A percentile compares a stretch with the other conserved stretches of the same genome.
Evolutionary conservation across 805 yeast species (phyloP).

Genomic region (Barnettozyma wickerhamii): DNA sequence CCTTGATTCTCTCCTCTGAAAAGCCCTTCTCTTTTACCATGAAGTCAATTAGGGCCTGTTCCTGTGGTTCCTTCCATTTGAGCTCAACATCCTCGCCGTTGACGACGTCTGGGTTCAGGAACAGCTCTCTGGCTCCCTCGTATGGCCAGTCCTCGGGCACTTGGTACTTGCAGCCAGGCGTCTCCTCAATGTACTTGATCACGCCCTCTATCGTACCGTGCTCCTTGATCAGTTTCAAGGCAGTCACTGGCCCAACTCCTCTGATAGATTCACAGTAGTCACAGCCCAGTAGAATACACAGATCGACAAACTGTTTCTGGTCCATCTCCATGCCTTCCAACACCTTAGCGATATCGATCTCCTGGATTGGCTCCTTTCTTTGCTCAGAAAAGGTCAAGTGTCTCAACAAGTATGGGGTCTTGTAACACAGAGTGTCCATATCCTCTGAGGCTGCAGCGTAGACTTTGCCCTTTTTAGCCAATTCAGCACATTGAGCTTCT

Average conservation of each 20-base stretch:
- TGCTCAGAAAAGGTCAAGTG: conserved; percentile 94
- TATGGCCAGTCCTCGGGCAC: conserved; percentile 96
- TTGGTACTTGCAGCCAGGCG: conserved; percentile 59
- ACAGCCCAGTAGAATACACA: conserved; percentile 92
- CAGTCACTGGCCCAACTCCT: conserved; percentile 97
- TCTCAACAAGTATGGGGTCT: conserved; percentile 76
- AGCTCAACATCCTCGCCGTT: conserved; percentile 57
- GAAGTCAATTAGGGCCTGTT: conserved; percentile 75
- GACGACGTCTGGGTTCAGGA: conserved; percentile 75
- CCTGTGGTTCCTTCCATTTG: conserved; percentile 88
- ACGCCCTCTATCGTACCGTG: conserved; percentile 79
- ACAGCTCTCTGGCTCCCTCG: conserved; percentile 80
- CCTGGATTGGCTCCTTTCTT: conserved; percentile 87
- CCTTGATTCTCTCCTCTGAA: conserved; percentile 84
- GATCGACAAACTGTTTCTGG: conserved; percentile 72
- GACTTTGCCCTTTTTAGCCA: conserved; percentile 86
- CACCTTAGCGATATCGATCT: conserved; percentile 63
- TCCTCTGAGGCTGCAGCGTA: conserved; percentile 98
- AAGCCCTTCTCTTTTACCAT: conserved; percentile 88
- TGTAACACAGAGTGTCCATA: conserved; percentile 96
- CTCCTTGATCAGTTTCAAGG: conserved; percentile 80
- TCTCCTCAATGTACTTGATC: conserved; percentile 50
- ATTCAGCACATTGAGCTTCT: conserved; percentile 95
- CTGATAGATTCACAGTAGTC: conserved; percentile 94
- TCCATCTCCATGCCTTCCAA: conserved; percentile 76